A percentile compares a stretch with the other conserved stretches of the same genome.
Evolutionary conservation across 805 yeast genomes (phyloP).

Genomic region (Groenewaldozyma salmanticensis): DNA sequence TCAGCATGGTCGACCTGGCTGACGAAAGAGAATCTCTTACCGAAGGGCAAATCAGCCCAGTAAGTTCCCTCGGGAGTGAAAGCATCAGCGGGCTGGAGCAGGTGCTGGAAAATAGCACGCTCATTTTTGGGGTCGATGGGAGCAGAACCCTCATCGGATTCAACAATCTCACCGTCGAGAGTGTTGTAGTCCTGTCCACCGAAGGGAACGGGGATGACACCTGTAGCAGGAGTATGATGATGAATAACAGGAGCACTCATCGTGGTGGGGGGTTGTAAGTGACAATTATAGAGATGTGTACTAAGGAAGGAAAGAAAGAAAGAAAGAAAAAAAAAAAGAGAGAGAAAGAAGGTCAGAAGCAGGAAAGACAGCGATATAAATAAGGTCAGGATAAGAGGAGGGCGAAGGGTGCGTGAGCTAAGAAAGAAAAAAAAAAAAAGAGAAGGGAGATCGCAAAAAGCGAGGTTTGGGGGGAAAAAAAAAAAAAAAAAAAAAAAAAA

Average conservation of each 20-base stretch:
- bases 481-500: too few species aligned
- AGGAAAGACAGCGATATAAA: not conserved
- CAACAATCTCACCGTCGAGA: conserved; percentile 22
- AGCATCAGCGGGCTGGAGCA: conserved; percentile 27
- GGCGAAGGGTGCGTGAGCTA: not conserved
- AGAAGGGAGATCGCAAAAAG: too few species aligned
- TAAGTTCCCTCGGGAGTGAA: conserved; percentile 27
- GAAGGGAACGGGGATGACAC: conserved; percentile 29
- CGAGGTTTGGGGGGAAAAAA: not conserved
- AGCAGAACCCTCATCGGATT: conserved; percentile 11
- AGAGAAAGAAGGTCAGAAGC: not conserved
- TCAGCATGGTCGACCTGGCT: conserved; percentile 22
- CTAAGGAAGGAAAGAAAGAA: too few species aligned
- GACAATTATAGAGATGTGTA: too few species aligned
- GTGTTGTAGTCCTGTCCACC: conserved; percentile 33
- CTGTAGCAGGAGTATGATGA: conserved; percentile 28
- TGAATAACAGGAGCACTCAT: too few species aligned
- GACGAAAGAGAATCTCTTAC: conserved; percentile 22
- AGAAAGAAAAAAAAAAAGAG: conserved; percentile 1
- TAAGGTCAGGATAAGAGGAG: not conserved
- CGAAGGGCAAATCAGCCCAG: conserved; percentile 30
- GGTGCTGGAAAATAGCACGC: conserved; percentile 25
- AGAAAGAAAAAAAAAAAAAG: too few species aligned
- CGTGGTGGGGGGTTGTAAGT: too few species aligned
- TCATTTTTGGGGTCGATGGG: conserved; percentile 23